A percentile compares a stretch with the other conserved stretches of the same genome.
phyloP scores from a whole-genome alignment of 768 basidiomycete species.

The Phylloporus arenicola region DNA sequence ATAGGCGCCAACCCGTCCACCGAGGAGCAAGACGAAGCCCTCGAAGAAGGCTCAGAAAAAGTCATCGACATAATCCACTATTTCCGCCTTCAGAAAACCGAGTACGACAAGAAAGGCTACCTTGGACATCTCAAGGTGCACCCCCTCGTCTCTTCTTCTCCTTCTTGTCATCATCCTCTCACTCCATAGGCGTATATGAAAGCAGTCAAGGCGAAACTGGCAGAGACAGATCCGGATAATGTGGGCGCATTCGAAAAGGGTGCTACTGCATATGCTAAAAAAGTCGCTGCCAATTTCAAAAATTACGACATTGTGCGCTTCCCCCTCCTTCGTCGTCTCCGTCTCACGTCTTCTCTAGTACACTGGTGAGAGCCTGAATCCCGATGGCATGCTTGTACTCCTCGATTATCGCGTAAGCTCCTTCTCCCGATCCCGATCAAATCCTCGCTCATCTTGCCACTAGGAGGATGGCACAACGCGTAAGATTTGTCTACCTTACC shows the following conservation, averaged over 20 bases:
- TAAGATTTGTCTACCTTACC: conserved; percentile 34
- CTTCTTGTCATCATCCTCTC: neutral
- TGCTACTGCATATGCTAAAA: conserved; percentile 77
- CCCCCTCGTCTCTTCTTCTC: neutral
- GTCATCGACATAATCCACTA: conserved; percentile 93
- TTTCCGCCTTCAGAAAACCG: conserved; percentile 78
- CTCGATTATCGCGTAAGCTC: conserved; percentile 85
- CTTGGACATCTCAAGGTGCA: conserved; percentile 71
- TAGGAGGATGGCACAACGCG: conserved; percentile 79
- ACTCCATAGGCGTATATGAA: conserved; percentile 84
- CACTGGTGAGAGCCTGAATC: conserved; percentile 68
- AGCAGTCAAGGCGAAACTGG: conserved; percentile 65
- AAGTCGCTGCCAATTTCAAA: conserved; percentile 84
- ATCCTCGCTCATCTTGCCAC: conserved; percentile 11
- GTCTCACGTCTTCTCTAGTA: conserved; percentile 40
- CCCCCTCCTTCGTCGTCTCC: no score
- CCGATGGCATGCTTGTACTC: conserved; percentile 91
- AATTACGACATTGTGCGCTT: conserved; percentile 84
- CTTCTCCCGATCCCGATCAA: neutral
- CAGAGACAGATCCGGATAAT: conserved; percentile 46
- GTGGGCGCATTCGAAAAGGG: conserved; percentile 78
- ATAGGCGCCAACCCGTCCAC: conserved; percentile 89
- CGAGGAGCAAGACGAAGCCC: conserved; percentile 76
- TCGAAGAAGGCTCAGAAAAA: conserved; percentile 69
- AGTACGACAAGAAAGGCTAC: conserved; percentile 90